Percentiles rank a stretch among this genome's conserved stretches.
Conservation (phyloP, 1,284 basidiomycete species). For the Fomitiporia mediterranea region DNA sequence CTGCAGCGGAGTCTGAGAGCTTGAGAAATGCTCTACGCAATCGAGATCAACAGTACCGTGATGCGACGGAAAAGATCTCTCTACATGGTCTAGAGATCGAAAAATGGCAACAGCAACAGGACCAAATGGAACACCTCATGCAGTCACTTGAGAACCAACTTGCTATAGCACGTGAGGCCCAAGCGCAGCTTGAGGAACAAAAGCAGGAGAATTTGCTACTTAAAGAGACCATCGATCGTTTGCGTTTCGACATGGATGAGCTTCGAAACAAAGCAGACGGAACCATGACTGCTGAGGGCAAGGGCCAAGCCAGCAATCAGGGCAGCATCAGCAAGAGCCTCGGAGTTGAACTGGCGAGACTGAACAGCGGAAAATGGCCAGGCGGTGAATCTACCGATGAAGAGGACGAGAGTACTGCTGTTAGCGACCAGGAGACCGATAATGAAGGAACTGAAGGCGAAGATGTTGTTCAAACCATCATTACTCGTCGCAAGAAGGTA, state of each 20-base stretch:
- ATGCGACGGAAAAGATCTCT: constrained; percentile 51
- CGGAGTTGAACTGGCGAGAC: constrained; percentile 72
- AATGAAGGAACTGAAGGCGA: constrained; percentile 60
- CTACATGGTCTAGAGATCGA: constrained; percentile 58
- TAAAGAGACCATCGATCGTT: constrained; percentile 90
- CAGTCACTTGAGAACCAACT: constrained; percentile 65
- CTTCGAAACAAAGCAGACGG: constrained; percentile 53
- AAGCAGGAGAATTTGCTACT: constrained; percentile 87
- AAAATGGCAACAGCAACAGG: constrained; percentile 60
- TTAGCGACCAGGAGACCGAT: constrained; percentile 35
- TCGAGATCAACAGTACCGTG: constrained; percentile 68
- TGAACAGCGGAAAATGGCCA: constrained; percentile 44
- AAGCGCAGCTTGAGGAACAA: constrained; percentile 75
- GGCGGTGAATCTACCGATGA: constrained; percentile 32
- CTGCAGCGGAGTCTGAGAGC: constrained; percentile 66
- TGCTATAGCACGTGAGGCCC: constrained; percentile 58
- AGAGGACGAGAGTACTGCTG: constrained; percentile 38
- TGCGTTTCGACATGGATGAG: constrained; percentile 89
- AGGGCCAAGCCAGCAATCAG: constrained; percentile 38
- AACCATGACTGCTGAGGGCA: constrained; percentile 31
- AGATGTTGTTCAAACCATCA: constrained; percentile 76
- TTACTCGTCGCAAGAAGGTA: constrained; percentile 72
- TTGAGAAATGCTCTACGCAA: constrained; percentile 69
- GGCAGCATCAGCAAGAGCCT: constrained; percentile 74
- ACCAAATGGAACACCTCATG: constrained; percentile 64